Evolutionary conservation across 2,329 filamentous ascomycete species (phyloP).

Genomic region (Hypoxylon sp.): DNA sequence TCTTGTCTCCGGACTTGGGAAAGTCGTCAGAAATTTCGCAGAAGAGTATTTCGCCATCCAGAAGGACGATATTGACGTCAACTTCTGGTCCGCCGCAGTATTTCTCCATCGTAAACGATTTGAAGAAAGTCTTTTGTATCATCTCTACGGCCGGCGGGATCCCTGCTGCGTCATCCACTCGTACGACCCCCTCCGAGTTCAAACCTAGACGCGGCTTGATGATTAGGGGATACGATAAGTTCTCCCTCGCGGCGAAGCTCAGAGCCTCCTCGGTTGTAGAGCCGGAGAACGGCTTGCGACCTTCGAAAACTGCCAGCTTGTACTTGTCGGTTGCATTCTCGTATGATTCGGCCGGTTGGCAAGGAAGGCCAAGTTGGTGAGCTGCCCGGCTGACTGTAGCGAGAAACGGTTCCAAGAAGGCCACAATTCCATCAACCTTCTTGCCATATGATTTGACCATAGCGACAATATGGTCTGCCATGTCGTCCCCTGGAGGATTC

Average conservation of each 20-base stretch:
- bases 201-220: slow-evolving; percentile 49
- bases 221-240: slow-evolving; percentile 47
- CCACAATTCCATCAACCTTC: slow-evolving; percentile 46
- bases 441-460: slow-evolving; percentile 40
- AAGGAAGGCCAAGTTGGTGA: slow-evolving; percentile 42
- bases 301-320: slow-evolving; percentile 43
- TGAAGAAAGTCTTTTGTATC: slow-evolving; percentile 39
- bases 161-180: slow-evolving; percentile 39
- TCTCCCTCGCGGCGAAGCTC: slow-evolving; percentile 26
- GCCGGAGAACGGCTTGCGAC: slow-evolving; percentile 40
- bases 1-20: slow-evolving; percentile 47
- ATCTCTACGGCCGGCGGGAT: slow-evolving; percentile 35
- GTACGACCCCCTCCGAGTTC: slow-evolving; percentile 49
- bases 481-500: slow-evolving; percentile 38
- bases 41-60: slow-evolving; percentile 48
- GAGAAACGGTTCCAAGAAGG: slow-evolving; percentile 47
- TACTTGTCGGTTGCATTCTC: slow-evolving; percentile 50
- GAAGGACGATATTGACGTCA: slow-evolving; percentile 49
- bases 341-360: slow-evolving; percentile 43
- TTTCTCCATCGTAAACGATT: slow-evolving; percentile 46
- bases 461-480: slow-evolving; percentile 43
- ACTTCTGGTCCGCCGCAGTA: slow-evolving; percentile 50
- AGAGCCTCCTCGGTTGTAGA: slow-evolving; percentile 44
- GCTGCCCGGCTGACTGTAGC: slow-evolving; percentile 45
- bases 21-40: slow-evolving; percentile 51